Base-by-base conservation (phyloP, 1,284 basidiomycete genomes). In the Pseudozyma hubeiensis region DNA sequence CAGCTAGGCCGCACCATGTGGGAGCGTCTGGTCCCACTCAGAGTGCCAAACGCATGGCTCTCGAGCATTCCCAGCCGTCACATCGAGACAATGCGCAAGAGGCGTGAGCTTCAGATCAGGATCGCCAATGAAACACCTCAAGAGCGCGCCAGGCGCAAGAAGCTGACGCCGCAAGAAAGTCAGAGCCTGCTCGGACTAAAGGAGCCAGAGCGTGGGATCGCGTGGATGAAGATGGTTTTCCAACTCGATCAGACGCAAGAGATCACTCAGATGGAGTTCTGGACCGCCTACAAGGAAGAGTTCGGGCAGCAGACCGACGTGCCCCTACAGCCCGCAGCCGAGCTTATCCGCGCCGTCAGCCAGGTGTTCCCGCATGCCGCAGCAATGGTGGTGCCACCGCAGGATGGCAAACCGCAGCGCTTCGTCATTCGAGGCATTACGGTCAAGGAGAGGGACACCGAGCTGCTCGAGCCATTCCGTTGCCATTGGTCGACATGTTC, bases 211-310 rank as follows among this genome's bases (percentile, higher is more conserved):
- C 70, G 81, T 7, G 77, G 77, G 17, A 69, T 74, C 8, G 77
- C 64, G 34, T 81, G 80, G 80, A 93, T 95, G 91, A 90, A 88
- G 78, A 84, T 87, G 10, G 90, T 93, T 87, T 94, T 93, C 78
- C 87, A 90, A 10, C 86, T 89, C 19, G 89, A 90, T 62, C 83
- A 89, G 1, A 89, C 90, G 3, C 89, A 90, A 8, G 92, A 93
- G 78, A 86, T 94, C 48, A 93, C 93, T 0, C 93, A 95, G 85
- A 92, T 94, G 56, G 91, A 92, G 69, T 92, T 95, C 72, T 95
- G 93, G 93, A 92, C 89, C 61, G 87, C 93, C 13, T 95, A 95
- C 85, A 91, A 91, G 78, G 90, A 92, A 64, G 82, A 85, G 54
- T 85, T 85, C 46, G 60, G 75, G 29, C 43, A 60, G 11, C 33